Percentiles rank a stretch among this genome's conserved stretches.
Conservation (phyloP, 495 filamentous ascomycete species). For the Immersiella caudata region DNA sequence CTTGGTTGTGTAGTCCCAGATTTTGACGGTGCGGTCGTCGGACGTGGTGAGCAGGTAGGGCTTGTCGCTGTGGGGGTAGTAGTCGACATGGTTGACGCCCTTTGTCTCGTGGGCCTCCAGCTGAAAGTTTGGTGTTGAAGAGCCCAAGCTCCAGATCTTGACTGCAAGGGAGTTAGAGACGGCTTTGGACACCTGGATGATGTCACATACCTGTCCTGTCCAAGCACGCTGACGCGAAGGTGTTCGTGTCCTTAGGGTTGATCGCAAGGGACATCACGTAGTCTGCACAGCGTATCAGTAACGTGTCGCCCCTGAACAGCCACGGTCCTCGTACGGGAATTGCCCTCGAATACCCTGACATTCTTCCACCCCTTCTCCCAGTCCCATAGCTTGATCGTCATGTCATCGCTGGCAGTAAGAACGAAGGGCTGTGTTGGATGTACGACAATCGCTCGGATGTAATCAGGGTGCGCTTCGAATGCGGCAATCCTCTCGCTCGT, state of each 20-base stretch:
- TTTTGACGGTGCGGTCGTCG: conserved; percentile 89
- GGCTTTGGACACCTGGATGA: background rate
- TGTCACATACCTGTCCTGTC: conserved; percentile 84
- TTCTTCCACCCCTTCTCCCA: conserved; percentile 99
- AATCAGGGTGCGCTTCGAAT: conserved; percentile 98
- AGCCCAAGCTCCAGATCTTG: conserved; percentile 98
- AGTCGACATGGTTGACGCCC: conserved; percentile 96
- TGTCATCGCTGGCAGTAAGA: conserved; percentile 96
- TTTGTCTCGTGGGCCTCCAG: conserved; percentile 97
- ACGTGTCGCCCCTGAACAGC: background rate
- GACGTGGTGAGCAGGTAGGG: conserved; percentile 96
- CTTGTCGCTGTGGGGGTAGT: conserved; percentile 95
- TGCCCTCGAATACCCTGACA: conserved; percentile 97
- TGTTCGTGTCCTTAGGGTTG: conserved; percentile 98
- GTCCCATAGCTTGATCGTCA: conserved; percentile 99
- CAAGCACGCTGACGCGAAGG: conserved; percentile 94
- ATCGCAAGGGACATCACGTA: conserved; percentile 97
- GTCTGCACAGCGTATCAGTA: conserved; percentile 29
- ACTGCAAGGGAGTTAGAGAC: conserved; percentile 48
- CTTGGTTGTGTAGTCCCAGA: conserved; percentile 99
- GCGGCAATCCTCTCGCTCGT: conserved; percentile 98
- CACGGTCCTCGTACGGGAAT: conserved; percentile 58
- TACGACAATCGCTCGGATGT: conserved; percentile 96
- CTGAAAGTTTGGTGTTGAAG: conserved; percentile 87
- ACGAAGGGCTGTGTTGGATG: conserved; percentile 96